phyloP scores from a whole-genome alignment of 2,329 filamentous ascomycete species.

The Diplocarpon mali region DNA sequence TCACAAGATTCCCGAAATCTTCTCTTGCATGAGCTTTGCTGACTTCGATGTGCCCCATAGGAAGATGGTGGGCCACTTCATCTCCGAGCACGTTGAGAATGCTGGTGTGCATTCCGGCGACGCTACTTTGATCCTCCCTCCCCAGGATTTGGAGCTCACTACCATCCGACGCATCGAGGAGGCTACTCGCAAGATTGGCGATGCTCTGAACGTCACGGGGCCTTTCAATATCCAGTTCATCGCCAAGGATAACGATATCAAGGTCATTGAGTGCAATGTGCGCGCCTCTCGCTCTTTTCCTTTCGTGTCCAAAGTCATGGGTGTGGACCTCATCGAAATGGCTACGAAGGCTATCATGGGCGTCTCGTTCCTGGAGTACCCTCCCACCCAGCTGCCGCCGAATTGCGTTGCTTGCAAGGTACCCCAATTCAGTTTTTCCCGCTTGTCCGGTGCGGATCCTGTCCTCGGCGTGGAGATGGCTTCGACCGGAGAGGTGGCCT shows the following conservation, averaged over 20 bases:
- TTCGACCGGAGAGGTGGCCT: conserved; percentile 95
- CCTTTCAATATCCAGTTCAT: conserved; percentile 99
- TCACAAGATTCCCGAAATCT: neutral
- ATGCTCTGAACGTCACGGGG: conserved; percentile 87
- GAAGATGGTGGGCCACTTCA: conserved; percentile 85
- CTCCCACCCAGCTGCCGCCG: conserved; percentile 60
- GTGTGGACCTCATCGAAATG: conserved; percentile 95
- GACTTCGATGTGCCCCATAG: conserved; percentile 40
- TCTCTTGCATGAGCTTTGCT: neutral
- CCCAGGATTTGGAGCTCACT: conserved; percentile 81
- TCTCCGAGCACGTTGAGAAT: conserved; percentile 98
- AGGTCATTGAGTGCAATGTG: conserved; percentile 98
- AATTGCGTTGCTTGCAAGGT: conserved; percentile 95
- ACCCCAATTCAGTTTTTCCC: conserved; percentile 97
- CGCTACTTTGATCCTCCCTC: conserved; percentile 86
- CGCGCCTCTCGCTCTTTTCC: conserved; percentile 93
- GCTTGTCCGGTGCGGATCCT: conserved; percentile 88
- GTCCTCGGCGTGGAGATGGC: conserved; percentile 98
- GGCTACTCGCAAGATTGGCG: conserved; percentile 88
- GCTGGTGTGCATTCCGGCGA: conserved; percentile 98
- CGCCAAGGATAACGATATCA: conserved; percentile 98
- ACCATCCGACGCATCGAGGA: conserved; percentile 89
- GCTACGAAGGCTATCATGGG: conserved; percentile 94
- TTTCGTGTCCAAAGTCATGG: conserved; percentile 98
- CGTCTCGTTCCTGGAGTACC: conserved; percentile 72